Conservation (phyloP, 441 rosid species). For the Populus hybrid region DNA sequence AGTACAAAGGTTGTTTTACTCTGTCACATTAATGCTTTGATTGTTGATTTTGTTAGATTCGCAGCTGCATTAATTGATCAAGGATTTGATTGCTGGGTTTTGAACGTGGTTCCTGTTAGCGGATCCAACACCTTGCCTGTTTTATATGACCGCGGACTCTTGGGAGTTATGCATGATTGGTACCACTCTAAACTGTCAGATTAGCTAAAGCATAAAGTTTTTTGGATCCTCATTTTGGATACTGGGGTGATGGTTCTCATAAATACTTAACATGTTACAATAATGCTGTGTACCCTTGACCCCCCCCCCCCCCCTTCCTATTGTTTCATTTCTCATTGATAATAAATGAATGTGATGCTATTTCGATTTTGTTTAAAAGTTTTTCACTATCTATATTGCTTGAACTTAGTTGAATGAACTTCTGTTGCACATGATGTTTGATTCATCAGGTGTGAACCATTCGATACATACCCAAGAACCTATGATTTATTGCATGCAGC, state of each 20-base stretch:
- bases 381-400: conserved; percentile 7
- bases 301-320: not conserved
- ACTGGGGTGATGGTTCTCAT: not conserved
- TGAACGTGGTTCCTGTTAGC: conserved; percentile 87
- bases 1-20: not conserved
- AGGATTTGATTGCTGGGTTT: conserved; percentile 80
- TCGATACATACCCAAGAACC: conserved; percentile 97
- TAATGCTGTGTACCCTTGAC: not conserved
- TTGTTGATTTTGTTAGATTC: conserved; percentile 55
- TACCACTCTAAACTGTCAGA: conserved; percentile 30
- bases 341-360: not conserved
- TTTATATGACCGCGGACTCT: conserved; percentile 90
- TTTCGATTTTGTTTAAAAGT: not conserved
- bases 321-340: not conserved
- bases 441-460: conserved; percentile 86
- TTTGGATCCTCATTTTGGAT: conserved; percentile 11
- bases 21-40: conserved; percentile 10
- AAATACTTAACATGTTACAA: not conserved
- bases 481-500: conserved; percentile 86
- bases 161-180: conserved; percentile 99
- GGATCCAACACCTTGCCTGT: conserved; percentile 95
- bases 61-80: conserved; percentile 82
- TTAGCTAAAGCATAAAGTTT: conserved; percentile 1
- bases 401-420: not conserved
- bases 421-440: conserved; percentile 7